phyloP scores from a whole-genome alignment of 2,329 filamentous ascomycete genomes.

The Exophiala dermatitidis region DNA sequence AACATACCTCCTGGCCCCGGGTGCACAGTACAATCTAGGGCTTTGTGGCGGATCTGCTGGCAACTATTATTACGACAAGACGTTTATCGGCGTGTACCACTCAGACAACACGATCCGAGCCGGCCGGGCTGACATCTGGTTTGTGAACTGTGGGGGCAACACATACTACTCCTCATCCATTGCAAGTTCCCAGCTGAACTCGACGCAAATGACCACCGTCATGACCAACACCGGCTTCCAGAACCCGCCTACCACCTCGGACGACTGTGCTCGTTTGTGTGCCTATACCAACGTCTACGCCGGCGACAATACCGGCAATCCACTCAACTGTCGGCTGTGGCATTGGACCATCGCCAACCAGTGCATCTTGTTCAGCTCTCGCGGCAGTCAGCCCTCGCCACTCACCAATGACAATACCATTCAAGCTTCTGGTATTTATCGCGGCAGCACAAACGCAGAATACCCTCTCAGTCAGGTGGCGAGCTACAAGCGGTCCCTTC shows the following conservation, averaged over 20 bases:
- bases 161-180: constrained; percentile 1
- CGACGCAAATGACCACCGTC: neutral
- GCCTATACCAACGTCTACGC: neutral
- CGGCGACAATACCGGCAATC: neutral
- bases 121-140: constrained; percentile 1
- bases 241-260: neutral
- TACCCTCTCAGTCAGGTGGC: neutral
- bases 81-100: constrained; percentile 11
- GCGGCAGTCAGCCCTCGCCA: neutral
- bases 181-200: neutral
- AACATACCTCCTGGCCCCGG: constrained; percentile 8
- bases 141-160: constrained; percentile 6
- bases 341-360: neutral
- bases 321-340: constrained; percentile 1
- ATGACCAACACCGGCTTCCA: neutral
- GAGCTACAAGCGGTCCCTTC: constrained; percentile 12
- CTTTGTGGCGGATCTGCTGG: constrained; percentile 9
- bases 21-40: constrained; percentile 5
- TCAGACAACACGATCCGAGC: constrained; percentile 1
- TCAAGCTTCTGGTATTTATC: constrained; percentile 7
- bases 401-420: neutral
- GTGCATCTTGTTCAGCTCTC: constrained; percentile 1
- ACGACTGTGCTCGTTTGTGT: constrained; percentile 16
- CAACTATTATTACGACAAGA: constrained; percentile 9
- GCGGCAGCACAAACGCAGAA: neutral